Percentiles rank a stretch among this genome's conserved stretches.
phyloP scores from a whole-genome alignment of 2,329 filamentous ascomycete species.

The Colletotrichum eremochloae region DNA sequence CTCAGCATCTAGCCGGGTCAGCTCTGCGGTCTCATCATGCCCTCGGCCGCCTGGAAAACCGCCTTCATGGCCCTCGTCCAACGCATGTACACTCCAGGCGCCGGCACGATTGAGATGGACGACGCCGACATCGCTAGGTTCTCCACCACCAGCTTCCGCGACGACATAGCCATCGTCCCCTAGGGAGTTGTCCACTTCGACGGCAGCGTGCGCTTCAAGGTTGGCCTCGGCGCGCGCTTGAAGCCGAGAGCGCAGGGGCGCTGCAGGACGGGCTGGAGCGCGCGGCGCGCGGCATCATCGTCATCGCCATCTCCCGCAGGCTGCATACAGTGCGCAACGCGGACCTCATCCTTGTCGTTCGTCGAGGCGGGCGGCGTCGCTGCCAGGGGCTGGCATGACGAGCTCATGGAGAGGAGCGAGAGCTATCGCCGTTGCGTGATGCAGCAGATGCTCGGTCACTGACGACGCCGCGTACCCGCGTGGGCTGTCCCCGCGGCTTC shows the following conservation, averaged over 20 bases:
- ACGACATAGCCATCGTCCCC: slow-evolving; percentile 55
- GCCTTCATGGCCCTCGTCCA: slow-evolving; percentile 71
- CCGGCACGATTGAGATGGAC: slow-evolving; percentile 53
- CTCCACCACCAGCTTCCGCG: slow-evolving; percentile 53
- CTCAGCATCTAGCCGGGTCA: slow-evolving; percentile 70
- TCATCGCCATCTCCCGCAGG: slow-evolving; percentile 61
- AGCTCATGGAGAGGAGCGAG: slow-evolving; percentile 66
- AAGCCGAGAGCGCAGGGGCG: slow-evolving; percentile 69
- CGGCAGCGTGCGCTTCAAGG: slow-evolving; percentile 57
- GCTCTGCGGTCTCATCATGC: slow-evolving; percentile 75
- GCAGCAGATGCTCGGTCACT: slow-evolving; percentile 60
- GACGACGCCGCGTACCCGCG: background rate
- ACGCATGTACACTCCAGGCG: slow-evolving; percentile 61
- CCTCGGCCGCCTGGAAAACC: slow-evolving; percentile 76
- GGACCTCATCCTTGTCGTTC: slow-evolving; percentile 59
- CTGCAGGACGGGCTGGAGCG: slow-evolving; percentile 71
- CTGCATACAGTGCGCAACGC: slow-evolving; percentile 59
- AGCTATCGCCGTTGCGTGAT: slow-evolving; percentile 65
- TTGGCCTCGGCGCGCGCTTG: slow-evolving; percentile 64
- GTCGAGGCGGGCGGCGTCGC: slow-evolving; percentile 64
- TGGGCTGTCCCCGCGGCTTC: background rate
- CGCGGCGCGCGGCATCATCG: slow-evolving; percentile 56
- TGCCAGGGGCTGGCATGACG: slow-evolving; percentile 66
- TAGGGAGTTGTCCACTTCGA: slow-evolving; percentile 59
- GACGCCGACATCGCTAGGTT: slow-evolving; percentile 55